Evolutionary conservation across 2,329 filamentous ascomycete genomes (phyloP).

Genomic region (Ascosphaera pollenicola): DNA sequence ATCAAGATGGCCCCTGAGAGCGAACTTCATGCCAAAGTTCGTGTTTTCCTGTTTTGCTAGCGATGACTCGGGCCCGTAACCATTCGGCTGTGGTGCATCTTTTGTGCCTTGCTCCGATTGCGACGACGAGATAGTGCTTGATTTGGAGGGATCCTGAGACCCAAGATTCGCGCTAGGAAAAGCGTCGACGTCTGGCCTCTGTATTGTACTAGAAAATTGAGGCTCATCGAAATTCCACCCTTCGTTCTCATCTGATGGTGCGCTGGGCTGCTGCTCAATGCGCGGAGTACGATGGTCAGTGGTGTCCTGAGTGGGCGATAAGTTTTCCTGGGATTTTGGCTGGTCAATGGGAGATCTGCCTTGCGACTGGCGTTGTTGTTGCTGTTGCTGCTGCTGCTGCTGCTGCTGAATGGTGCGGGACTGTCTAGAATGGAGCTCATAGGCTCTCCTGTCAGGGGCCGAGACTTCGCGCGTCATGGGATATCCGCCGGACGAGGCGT

Average conservation of each 20-base stretch:
- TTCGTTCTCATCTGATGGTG: conserved; percentile 34
- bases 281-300: not conserved
- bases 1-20: conserved; percentile 76
- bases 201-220: conserved; percentile 26
- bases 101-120: conserved; percentile 39
- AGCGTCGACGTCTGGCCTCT: conserved; percentile 62
- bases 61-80: conserved; percentile 25
- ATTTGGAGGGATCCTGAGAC: too few species aligned
- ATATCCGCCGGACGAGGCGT: too few species aligned
- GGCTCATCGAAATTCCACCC: conserved; percentile 89
- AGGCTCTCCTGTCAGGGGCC: not conserved
- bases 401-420: not conserved
- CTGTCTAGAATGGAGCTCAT: not conserved
- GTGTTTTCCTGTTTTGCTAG: too few species aligned
- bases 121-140: too few species aligned
- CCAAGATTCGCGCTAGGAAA: conserved; percentile 67
- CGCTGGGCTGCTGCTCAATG: not conserved
- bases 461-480: too few species aligned
- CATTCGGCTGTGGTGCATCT: conserved; percentile 32
- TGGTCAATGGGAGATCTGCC: conserved; percentile 20
- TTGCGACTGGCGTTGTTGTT: conserved; percentile 16
- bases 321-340: conserved; percentile 24
- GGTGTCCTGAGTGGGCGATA: conserved; percentile 2
- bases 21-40: conserved; percentile 87
- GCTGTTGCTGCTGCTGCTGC: not conserved